Base-by-base conservation (phyloP, 768 basidiomycete genomes). In the Russula virescens region DNA sequence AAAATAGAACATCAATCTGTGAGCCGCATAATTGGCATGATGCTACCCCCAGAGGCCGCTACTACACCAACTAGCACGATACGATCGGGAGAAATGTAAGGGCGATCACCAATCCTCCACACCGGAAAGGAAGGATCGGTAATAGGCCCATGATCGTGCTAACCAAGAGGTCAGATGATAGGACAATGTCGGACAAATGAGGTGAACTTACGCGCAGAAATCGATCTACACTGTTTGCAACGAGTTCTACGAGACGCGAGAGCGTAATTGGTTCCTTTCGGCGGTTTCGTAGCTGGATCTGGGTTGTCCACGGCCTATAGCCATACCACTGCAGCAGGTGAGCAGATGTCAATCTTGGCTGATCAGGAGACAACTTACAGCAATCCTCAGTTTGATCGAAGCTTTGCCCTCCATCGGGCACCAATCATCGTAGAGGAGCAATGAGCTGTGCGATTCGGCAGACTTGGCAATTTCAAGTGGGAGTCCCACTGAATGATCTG, bases 231-330 rank as follows among this genome's bases (percentile, higher is more conserved):
- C 43, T 58, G 14, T 52, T 63, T 19, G 62, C 62, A 43, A 63
- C 52, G n/a, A 63, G 62, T 13, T 60, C 58, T 1, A 60, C 58
- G 38, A 63, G 23, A 28, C 62, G 62, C 2, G 62, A 40, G 8
- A 63, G 62, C 38, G 28, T 54, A 35, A 63, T 63, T 5, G 62
- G 52, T 38, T 63, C 62, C 40, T 14, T 60, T n/a, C n/a, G n/a
- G n/a, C n/a, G n/a, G n/a, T n/a, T n/a, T n/a, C n/a, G n/a, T n/a
- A n/a, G n/a, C n/a, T n/a, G n/a, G n/a, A n/a, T n/a, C n/a, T n/a
- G n/a, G n/a, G n/a, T n/a, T n/a, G n/a, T n/a, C n/a, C n/a, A n/a
- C n/a, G n/a, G n/a, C n/a, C n/a, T n/a, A n/a, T n/a, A n/a, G n/a
- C n/a, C n/a, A n/a, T n/a, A n/a, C 62, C 58, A 63, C 62, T 63